A percentile compares a stretch with the other conserved stretches of the same genome.
Evolutionary conservation across 1,139 yeast species (phyloP).

Genomic region (Geotrichum fermentans): DNA sequence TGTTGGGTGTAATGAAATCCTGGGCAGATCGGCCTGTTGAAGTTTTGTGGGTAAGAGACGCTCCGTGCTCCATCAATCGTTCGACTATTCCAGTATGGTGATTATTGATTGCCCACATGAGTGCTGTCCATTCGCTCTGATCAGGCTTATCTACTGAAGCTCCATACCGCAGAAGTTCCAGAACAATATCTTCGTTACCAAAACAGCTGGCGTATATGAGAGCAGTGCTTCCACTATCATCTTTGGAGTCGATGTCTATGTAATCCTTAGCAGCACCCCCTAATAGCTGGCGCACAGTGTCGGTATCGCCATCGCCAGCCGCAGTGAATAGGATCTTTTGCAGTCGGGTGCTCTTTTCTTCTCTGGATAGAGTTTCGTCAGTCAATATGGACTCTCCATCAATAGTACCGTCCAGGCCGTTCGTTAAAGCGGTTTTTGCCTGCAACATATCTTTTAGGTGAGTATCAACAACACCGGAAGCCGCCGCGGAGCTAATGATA

Average conservation of each 20-base stretch:
- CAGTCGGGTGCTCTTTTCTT: slow-evolving; percentile 26
- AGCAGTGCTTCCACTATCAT: slow-evolving; percentile 41
- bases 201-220: slow-evolving; percentile 41
- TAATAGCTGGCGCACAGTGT: slow-evolving; percentile 32
- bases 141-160: slow-evolving; percentile 41
- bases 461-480: not conserved
- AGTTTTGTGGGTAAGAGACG: slow-evolving; percentile 33
- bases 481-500: not conserved
- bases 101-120: slow-evolving; percentile 42
- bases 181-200: slow-evolving; percentile 40
- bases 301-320: slow-evolving; percentile 38
- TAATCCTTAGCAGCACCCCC: slow-evolving; percentile 26
- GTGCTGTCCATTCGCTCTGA: slow-evolving; percentile 23
- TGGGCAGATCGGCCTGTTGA: slow-evolving; percentile 38
- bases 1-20: slow-evolving; percentile 37
- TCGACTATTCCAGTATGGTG: slow-evolving; percentile 38
- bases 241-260: slow-evolving; percentile 37
- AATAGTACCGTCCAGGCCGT: not conserved
- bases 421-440: slow-evolving; percentile 1
- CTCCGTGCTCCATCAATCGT: slow-evolving; percentile 37
- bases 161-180: slow-evolving; percentile 37
- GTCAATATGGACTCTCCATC: slow-evolving; percentile 29
- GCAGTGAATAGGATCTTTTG: slow-evolving; percentile 35
- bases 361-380: slow-evolving; percentile 24
- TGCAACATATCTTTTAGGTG: not conserved